These are phyloP conservation scores for Phytophthora ramorum DNA, from an alignment of 352 stramenopile genomes.

Conservation along the genomic window DNA sequence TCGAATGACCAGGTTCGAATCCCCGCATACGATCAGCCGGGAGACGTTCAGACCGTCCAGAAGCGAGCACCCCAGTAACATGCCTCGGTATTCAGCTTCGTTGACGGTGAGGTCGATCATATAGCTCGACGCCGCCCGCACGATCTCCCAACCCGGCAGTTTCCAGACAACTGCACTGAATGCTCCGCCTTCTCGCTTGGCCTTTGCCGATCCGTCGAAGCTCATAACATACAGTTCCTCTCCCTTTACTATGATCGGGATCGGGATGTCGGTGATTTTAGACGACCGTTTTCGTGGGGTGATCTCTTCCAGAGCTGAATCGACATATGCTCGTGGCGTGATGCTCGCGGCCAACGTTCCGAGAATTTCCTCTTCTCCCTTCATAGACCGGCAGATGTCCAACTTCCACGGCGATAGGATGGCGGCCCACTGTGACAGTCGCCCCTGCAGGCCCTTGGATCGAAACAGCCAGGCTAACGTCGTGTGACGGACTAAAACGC, in stretches of 20 bases:
- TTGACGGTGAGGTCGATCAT: constrained; percentile 20
- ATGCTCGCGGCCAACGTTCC: neutral
- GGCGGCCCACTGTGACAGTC: neutral
- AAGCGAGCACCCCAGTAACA: neutral
- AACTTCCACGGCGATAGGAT: neutral
- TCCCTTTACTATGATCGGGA: neutral
- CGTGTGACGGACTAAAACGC: constrained; percentile 3
- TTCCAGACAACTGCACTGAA: constrained; percentile 18
- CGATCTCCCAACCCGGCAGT: neutral
- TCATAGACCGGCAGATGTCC: neutral
- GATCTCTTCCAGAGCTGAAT: neutral
- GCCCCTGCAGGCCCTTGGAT: neutral
- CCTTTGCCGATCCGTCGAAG: constrained; percentile 11
- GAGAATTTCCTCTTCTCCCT: neutral
- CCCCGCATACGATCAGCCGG: neutral
- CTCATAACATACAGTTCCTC: constrained; percentile 1
- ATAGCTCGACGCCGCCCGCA: neutral
- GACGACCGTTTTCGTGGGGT: neutral
- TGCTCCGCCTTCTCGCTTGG: constrained; percentile 1
- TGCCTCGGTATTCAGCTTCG: constrained; percentile 9
- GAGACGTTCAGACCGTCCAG: neutral
- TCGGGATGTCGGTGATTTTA: neutral
- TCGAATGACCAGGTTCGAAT: constrained; percentile 5
- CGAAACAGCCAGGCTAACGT: constrained; percentile 12
- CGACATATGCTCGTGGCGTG: neutral